Evolutionary conservation across 768 basidiomycete species (phyloP), one percentile per base, ranked within the genome.

Genomic region (Cystobasidiopsis lactophilus): DNA sequence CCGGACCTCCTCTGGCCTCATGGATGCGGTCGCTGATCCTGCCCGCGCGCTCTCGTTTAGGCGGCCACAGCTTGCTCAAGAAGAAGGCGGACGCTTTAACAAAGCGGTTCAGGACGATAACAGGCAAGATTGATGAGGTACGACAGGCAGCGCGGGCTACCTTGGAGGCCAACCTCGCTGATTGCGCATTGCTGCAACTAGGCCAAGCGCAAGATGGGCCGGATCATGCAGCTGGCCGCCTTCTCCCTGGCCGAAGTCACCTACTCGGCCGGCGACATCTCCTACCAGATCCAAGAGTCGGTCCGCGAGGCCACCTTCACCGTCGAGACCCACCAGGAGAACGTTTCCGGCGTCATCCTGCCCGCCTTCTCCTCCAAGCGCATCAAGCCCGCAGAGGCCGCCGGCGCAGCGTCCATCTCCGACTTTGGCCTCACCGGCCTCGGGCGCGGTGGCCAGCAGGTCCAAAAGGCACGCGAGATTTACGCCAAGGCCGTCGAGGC

Each of bases 201-300:
- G 89, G 91, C 93, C 10, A 98, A 98, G 68, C 77, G 88, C 54
- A 89, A 95, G 71, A 98, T 96, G 93, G 93, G 93, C 29, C 75
- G 84, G 54, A 89, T 96, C 24, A 93, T 98, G 79, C 93, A 98
- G 67, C 74, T 96, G 48, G 93, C 93, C 24, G 96, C 93, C 39
- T 93, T 98, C 73, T 93, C 89, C 40, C 80, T 96, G 71, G 93
- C 93, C 0, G 91, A 96, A 68, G 93, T 98, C 58, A 91, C 89
- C 19, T 98, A 96, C 69, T 78, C 89, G 31, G 91, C 93, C 9
- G 70, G 70, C 26, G 93, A 96, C 65, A 96, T 98, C 63, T 77
- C 85, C 43, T 98, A 96, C 69, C 82, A 93, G 57, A 86, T 98
- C 4, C 93, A 96, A 66, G 91, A 96, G 66, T 82, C 85, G 59